Conservation (phyloP, 2,329 filamentous ascomycete genomes). For the Tolypocladium ovalisporum region DNA sequence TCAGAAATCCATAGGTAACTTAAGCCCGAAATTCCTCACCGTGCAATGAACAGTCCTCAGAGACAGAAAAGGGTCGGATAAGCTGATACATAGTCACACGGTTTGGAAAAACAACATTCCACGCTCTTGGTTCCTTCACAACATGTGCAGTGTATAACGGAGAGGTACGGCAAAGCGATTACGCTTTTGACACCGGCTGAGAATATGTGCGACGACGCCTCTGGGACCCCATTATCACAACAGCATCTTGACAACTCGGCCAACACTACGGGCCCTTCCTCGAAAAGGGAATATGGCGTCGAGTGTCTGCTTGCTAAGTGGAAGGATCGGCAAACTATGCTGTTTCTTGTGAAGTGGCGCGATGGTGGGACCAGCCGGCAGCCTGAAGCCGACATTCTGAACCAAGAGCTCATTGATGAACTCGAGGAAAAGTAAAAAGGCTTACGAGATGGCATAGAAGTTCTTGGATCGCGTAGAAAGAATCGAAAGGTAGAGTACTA, state of each 20-base stretch:
- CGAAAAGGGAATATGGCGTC: neutral
- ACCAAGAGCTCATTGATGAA: neutral
- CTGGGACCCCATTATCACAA: neutral
- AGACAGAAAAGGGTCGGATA: too few species aligned
- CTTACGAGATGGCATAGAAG: neutral
- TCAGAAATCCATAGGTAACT: too few species aligned
- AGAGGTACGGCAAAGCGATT: too few species aligned
- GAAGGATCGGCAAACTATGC: neutral
- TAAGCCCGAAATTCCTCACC: too few species aligned
- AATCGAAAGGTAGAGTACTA: too few species aligned
- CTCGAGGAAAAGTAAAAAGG: neutral
- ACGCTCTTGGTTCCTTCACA: too few species aligned
- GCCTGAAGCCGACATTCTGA: neutral
- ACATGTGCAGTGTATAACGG: too few species aligned
- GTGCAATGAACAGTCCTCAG: too few species aligned
- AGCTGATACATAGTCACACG: too few species aligned
- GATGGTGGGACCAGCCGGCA: neutral
- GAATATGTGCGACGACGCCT: neutral
- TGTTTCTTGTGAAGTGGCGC: neutral
- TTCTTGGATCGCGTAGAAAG: neutral
- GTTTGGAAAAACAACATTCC: too few species aligned
- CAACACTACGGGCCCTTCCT: neutral
- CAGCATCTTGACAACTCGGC: neutral
- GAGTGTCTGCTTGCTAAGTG: neutral
- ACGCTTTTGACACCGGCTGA: neutral